phyloP scores from a whole-genome alignment of 2,329 filamentous ascomycete species.

The Cadophora sp. region DNA sequence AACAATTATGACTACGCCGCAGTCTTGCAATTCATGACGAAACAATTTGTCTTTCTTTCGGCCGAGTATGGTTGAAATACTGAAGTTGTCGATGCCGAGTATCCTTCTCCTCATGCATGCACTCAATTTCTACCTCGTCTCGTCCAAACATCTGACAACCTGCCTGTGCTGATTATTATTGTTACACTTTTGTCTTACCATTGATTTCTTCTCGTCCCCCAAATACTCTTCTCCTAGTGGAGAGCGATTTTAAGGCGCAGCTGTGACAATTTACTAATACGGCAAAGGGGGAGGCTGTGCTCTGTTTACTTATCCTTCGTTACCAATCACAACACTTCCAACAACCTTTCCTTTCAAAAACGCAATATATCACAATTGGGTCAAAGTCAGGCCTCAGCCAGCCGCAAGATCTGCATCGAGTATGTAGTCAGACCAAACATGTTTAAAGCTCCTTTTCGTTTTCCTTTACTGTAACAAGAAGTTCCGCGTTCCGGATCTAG shows the following conservation, averaged over 20 bases:
- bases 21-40: neutral
- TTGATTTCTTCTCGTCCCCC: neutral
- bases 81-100: too few species aligned
- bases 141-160: neutral
- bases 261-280: neutral
- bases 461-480: neutral
- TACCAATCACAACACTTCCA: constrained; percentile 6
- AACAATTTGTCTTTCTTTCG: neutral
- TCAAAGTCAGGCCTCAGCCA: constrained; percentile 3
- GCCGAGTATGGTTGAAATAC: neutral
- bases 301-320: constrained; percentile 10
- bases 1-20: neutral
- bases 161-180: neutral
- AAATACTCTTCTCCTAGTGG: neutral
- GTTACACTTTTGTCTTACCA: neutral
- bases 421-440: constrained; percentile 10
- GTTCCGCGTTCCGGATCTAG: neutral
- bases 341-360: neutral
- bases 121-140: neutral
- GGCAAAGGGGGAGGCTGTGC: constrained; percentile 17
- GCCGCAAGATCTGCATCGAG: neutral
- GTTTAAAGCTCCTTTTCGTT: neutral
- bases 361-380: constrained; percentile 1
- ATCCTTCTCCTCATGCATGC: too few species aligned
- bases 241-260: constrained; percentile 10